These are phyloP conservation scores for Tolypocladium ovalisporum DNA, from an alignment of 2,329 filamentous ascomycete species.

Conservation along the genomic window DNA sequence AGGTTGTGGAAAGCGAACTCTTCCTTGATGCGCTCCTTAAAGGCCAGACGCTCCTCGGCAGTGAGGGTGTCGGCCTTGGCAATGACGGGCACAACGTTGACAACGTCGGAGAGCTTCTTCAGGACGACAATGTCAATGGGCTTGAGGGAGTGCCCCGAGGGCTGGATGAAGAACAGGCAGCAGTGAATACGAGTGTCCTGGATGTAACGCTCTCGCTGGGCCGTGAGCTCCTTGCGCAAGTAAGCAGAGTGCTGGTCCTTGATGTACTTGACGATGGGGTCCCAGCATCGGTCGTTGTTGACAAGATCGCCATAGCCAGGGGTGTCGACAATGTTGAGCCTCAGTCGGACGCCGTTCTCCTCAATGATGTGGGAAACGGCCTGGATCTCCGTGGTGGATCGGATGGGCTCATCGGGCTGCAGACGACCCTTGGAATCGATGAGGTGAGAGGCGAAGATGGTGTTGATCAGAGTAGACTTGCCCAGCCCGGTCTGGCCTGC, in stretches of 20 bases:
- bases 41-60: constrained; percentile 85
- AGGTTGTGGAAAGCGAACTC: constrained; percentile 99
- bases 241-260: constrained; percentile 99
- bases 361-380: constrained; percentile 97
- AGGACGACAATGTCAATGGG: constrained; percentile 98
- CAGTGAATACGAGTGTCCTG: constrained; percentile 99
- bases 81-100: constrained; percentile 98
- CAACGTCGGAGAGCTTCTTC: constrained; percentile 98
- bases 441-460: constrained; percentile 98
- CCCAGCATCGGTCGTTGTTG: constrained; percentile 99
- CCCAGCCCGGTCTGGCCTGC: constrained; percentile 94
- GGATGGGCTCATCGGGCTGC: constrained; percentile 82
- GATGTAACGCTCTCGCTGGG: constrained; percentile 97
- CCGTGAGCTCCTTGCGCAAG: constrained; percentile 97
- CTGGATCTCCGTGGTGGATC: constrained; percentile 96
- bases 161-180: constrained; percentile 99
- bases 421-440: constrained; percentile 98
- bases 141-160: constrained; percentile 95
- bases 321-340: constrained; percentile 98
- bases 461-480: constrained; percentile 99
- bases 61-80: constrained; percentile 97
- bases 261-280: constrained; percentile 99
- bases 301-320: constrained; percentile 97
- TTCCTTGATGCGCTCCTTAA: constrained; percentile 99
- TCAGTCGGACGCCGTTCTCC: constrained; percentile 95